Base-by-base conservation (phyloP, 2,329 filamentous ascomycete species). In the Aspergillus tanneri region DNA sequence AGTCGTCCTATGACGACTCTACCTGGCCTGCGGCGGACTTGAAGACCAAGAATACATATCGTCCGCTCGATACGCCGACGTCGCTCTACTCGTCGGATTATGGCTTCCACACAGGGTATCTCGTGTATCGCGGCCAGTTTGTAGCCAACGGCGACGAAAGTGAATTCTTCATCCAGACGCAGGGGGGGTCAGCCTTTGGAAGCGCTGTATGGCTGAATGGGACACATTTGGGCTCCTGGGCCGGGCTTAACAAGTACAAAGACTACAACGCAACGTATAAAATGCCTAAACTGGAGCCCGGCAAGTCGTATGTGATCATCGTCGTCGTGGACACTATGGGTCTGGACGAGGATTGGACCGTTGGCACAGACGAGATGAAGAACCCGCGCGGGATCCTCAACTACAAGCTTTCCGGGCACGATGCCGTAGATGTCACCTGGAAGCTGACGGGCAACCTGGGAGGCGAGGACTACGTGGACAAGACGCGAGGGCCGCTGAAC, bases 301-400 rank as follows among this genome's bases (percentile, higher is more conserved):
- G 80, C 3, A 71, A 75, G 19, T 57, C 66, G 0, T 83, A 88
- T 61, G 75, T 85, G 9, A 64, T 91, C 54, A 90, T 87, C 0
- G 72, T 90, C 1, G 67, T 90, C 0, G 72, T 91, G 11, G 88
- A 91, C 65, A 85, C 85, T 65, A 88, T 84, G 71, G 87, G 87
- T 0, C 72, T 88, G 0, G 79, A 89, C 50, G 81, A 86, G 56
- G 82, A 86, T 65, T 82, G 79, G 73, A 71, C 71, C 2, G 78
- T 84, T 0, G 84, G 83, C 1, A 58, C 63, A 2, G 82, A 86
- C 21, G 63, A 70, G 7, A 86, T 85, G 76, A 73, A 82, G 64
- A 69, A 71, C 23, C 81, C 81, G 0, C 76, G 80, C 16, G 81
- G 81, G 16, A 77, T 84, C 45, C 64, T 83, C 5, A 65, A 70